Conservation (phyloP, 1,139 yeast genomes). For the Yamadazyma jaroonii region DNA sequence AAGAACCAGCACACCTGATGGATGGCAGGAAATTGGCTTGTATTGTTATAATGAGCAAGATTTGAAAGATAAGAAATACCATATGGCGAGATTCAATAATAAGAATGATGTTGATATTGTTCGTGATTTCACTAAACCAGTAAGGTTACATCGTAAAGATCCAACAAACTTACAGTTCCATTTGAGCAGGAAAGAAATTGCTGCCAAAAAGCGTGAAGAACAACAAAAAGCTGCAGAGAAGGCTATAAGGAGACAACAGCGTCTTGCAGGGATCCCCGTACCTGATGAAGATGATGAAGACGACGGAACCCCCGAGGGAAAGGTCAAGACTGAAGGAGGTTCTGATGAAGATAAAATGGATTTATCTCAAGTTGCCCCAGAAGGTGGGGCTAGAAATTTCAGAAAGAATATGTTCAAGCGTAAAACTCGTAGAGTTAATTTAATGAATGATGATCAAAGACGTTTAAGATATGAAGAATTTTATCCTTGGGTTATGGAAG, state of each 20-base stretch:
- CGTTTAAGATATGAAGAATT: conserved; percentile 89
- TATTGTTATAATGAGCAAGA: conserved; percentile 75
- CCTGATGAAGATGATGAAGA: conserved; percentile 19
- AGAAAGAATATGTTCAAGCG: conserved; percentile 65
- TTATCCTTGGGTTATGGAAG: conserved; percentile 98
- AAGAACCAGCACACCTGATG: conserved; percentile 11
- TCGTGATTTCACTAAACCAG: conserved; percentile 72
- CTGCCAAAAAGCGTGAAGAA: conserved; percentile 49
- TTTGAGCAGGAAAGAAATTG: conserved; percentile 62
- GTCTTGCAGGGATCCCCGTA: conserved; percentile 19
- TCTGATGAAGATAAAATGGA: conserved; percentile 34
- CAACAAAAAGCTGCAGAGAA: conserved; percentile 28
- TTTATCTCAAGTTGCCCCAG: conserved; percentile 82
- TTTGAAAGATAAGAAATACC: conserved; percentile 71
- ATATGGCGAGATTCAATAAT: conserved; percentile 77
- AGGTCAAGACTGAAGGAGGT: conserved; percentile 6
- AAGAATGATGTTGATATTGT: conserved; percentile 69
- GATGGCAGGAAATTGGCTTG: conserved; percentile 65
- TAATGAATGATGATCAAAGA: conserved; percentile 77
- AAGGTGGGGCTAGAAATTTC: conserved; percentile 80
- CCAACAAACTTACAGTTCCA: conserved; percentile 89
- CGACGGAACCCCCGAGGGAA: conserved; percentile 19
- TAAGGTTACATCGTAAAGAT: conserved; percentile 86
- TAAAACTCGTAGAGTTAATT: conserved; percentile 80
- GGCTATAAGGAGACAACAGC: conserved; percentile 19